Evolutionary conservation across 805 yeast species (phyloP), one percentile per base, ranked within the genome.

Genomic region (Nakazawaea ernobii): DNA sequence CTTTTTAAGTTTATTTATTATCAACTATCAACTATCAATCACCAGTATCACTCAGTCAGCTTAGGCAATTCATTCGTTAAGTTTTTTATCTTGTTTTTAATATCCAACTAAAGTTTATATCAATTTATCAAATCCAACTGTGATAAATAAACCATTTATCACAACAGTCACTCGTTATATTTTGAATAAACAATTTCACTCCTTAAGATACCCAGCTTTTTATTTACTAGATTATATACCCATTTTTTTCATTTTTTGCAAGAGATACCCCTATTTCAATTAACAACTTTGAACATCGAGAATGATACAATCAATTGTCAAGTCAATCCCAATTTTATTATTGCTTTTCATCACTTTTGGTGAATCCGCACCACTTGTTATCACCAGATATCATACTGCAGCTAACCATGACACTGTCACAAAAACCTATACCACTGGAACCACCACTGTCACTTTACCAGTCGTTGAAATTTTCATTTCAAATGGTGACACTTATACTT

Each of bases 401-500:
- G 59, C 59, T 6, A 60, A 65, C n/a, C 43, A 32, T 33, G 59
- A 60, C 27, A 65, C 71, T 14, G 59, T 60, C 8, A 58, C 66
- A 7, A 53, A 52, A 8, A 53, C 55, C 8, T 50, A 59, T 59
- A 63, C 55, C 38, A 66, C 69, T 30, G 74, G 79, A 1, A 79
- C 75, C 37, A 73, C 77, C 27, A 75, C 80, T 11, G 62, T 73
- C 15, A 65, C 68, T 53, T 65, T 75, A 49, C 81, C 82, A 26
- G 71, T 80, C 15, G 82, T 78, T 35, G 74, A 76, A 52, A 61
- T 78, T 14, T 65, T 75, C 38, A 69, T 78, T 43, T 75, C 79
- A 8, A 69, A 74, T 56, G 80, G 78, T 42, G 74, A 65, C 36
- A 73, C 79, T 35, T 75, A 68, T 53, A 77, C 82, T 13, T 56